Conservation (phyloP, 2,329 filamentous ascomycete genomes). For the Penicillium sp. region DNA sequence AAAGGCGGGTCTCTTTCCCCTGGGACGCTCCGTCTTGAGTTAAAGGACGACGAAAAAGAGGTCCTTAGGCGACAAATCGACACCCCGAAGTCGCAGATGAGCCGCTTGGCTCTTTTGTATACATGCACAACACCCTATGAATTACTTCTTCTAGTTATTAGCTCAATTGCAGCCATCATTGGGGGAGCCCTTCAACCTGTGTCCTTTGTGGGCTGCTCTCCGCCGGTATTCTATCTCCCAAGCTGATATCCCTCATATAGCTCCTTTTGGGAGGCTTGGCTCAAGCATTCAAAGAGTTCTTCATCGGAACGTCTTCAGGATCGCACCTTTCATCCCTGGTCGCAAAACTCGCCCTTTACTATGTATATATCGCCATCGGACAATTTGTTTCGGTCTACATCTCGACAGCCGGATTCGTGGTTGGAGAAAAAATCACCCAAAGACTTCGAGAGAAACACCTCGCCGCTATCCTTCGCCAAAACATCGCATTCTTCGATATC, state of each 20-base stretch:
- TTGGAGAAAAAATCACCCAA: background rate
- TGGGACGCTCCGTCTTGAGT: background rate
- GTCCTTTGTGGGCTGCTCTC: background rate
- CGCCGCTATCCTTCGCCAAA: conserved; percentile 70
- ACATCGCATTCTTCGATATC: conserved; percentile 82
- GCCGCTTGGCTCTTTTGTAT: background rate
- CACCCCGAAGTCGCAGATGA: background rate
- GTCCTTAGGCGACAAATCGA: background rate
- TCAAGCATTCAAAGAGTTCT: background rate
- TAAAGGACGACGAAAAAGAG: background rate
- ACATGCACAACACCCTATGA: background rate
- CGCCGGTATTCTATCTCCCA: background rate
- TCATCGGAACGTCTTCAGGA: background rate
- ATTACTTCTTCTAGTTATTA: background rate
- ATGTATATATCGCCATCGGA: background rate
- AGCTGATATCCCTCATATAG: background rate
- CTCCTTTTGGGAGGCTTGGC: background rate
- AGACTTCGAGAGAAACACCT: conserved; percentile 54
- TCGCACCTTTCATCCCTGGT: background rate
- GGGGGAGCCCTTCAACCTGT: background rate
- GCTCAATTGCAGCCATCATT: background rate
- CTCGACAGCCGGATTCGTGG: background rate
- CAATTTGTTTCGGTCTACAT: background rate
- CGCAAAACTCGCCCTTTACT: background rate
- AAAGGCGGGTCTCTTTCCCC: background rate